Conservation (phyloP, 1,284 basidiomycete genomes). For the Sutorius eximius region DNA sequence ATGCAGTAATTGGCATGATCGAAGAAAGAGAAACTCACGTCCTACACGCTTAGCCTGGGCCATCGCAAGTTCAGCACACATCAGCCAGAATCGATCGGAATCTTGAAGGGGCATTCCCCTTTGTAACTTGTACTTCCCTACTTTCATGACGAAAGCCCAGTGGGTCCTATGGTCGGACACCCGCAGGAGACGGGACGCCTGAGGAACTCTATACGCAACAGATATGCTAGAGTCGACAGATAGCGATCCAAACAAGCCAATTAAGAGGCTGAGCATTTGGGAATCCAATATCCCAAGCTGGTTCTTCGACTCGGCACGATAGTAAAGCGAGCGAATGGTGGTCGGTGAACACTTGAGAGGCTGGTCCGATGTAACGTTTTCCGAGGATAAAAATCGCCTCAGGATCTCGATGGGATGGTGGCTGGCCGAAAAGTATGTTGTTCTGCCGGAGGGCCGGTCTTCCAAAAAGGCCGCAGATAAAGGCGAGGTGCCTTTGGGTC, state of each 20-base stretch:
- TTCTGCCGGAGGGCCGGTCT: neutral
- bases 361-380: conserved; percentile 19
- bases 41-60: neutral
- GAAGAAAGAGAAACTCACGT: conserved; percentile 15
- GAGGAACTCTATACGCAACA: conserved; percentile 26
- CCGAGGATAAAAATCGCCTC: conserved; percentile 28
- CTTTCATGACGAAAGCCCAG: conserved; percentile 39
- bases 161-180: conserved; percentile 22
- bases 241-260: conserved; percentile 46
- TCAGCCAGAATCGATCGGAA: conserved; percentile 45
- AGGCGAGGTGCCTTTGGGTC: neutral
- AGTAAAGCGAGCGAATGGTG: conserved; percentile 39
- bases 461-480: neutral
- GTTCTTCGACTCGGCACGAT: conserved; percentile 26
- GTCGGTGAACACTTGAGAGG: conserved; percentile 30
- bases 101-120: conserved; percentile 25
- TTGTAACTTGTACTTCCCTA: conserved; percentile 32
- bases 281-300: conserved; percentile 32
- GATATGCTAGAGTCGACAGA: conserved; percentile 32
- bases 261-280: conserved; percentile 37
- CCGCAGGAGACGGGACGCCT: conserved; percentile 22
- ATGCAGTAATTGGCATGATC: conserved; percentile 11
- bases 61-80: conserved; percentile 36
- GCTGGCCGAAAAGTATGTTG: neutral
- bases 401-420: conserved; percentile 28